Conservation (phyloP, 2,329 filamentous ascomycete genomes). For the Hymenotorrendiella dingleyae region DNA sequence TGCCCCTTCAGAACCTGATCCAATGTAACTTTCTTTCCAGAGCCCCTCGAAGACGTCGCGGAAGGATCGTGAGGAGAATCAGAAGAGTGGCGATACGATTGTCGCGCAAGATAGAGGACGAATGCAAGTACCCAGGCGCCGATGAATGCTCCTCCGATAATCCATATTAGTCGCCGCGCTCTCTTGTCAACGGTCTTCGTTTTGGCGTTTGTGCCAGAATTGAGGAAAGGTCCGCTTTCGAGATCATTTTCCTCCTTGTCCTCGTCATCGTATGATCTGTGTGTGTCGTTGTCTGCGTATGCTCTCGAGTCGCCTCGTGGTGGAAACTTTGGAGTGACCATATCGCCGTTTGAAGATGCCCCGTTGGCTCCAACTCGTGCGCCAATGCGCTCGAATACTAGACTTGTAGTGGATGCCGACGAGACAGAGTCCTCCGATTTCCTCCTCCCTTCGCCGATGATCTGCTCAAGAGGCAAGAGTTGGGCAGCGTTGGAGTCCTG, state of each 20-base stretch:
- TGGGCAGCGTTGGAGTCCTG: constrained; percentile 26
- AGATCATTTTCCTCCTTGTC: constrained; percentile 38
- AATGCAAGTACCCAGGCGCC: constrained; percentile 65
- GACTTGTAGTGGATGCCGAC: constrained; percentile 77
- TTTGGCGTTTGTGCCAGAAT: constrained; percentile 27
- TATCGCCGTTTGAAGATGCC: constrained; percentile 16
- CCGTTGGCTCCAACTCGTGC: constrained; percentile 35
- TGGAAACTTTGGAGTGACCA: constrained; percentile 26
- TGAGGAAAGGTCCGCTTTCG: constrained; percentile 37
- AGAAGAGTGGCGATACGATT: constrained; percentile 60
- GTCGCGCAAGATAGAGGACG: constrained; percentile 57
- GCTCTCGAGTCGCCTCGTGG: constrained; percentile 19
- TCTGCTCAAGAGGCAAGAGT: constrained; percentile 20
- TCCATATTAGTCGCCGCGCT: constrained; percentile 50
- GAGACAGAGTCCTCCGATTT: constrained; percentile 48
- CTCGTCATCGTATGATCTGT: constrained; percentile 19
- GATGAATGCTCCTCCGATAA: constrained; percentile 54
- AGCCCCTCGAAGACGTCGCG: constrained; percentile 54
- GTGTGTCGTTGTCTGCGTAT: constrained; percentile 26
- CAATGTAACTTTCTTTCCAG: constrained; percentile 66
- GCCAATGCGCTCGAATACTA: constrained; percentile 72
- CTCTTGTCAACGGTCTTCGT: constrained; percentile 56
- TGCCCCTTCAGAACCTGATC: constrained; percentile 62
- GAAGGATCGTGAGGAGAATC: constrained; percentile 62
- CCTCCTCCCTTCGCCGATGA: constrained; percentile 5